Conservation (phyloP, 179 eudicot genomes). For the Dionaea muscipula region DNA sequence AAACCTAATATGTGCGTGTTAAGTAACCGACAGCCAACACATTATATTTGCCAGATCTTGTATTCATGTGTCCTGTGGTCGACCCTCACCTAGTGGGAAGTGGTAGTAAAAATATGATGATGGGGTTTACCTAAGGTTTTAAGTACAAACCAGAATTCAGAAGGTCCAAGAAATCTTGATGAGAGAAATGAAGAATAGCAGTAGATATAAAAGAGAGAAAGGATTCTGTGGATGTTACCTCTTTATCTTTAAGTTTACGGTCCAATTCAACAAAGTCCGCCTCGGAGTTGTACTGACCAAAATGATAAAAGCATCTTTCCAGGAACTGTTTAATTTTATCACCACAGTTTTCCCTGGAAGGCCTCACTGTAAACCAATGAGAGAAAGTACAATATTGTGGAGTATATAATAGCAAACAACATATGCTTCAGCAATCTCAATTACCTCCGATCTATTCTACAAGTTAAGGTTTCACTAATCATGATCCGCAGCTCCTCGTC, state of each 20-base stretch:
- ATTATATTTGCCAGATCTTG: too few species aligned
- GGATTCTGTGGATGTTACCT: constrained; percentile 26
- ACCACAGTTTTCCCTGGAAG: constrained; percentile 64
- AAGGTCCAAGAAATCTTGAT: too few species aligned
- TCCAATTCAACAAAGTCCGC: constrained; percentile 44
- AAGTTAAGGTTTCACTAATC: constrained; percentile 67
- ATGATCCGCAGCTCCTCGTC: constrained; percentile 62
- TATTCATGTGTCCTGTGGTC: too few species aligned
- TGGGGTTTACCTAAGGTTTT: too few species aligned
- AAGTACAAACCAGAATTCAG: too few species aligned
- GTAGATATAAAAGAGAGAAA: background rate
- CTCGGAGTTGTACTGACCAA: constrained; percentile 56
- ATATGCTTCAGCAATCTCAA: background rate
- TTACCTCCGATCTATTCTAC: constrained; percentile 73
- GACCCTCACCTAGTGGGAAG: too few species aligned
- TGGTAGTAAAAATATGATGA: too few species aligned
- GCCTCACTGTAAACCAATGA: constrained; percentile 9
- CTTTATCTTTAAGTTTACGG: constrained; percentile 49
- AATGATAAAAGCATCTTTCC: constrained; percentile 64
- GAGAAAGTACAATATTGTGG: constrained; percentile 2
- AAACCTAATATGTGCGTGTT: too few species aligned
- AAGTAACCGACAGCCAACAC: too few species aligned
- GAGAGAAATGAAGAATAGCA: too few species aligned
- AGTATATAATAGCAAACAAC: constrained; percentile 2
- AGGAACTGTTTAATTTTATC: constrained; percentile 64